These are phyloP conservation scores for Vitis hybrid DNA, from an alignment of 177 flowering plant species.

Conservation along the genomic window DNA sequence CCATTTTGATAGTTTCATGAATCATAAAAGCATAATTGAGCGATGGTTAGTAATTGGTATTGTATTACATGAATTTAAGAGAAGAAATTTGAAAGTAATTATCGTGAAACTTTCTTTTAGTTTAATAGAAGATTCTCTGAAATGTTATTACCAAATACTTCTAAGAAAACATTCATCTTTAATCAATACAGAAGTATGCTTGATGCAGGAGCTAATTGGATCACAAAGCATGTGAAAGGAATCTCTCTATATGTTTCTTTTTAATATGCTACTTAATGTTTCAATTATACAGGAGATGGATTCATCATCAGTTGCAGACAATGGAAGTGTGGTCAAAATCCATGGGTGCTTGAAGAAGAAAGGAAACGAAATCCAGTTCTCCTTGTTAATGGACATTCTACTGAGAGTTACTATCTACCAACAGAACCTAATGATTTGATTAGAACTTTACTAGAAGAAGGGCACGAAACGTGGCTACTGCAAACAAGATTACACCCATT, in stretches of 20 bases:
- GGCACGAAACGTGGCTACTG: conserved; percentile 52
- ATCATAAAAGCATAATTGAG: too few species aligned
- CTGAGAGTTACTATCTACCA: conserved; percentile 62
- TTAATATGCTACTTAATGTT: not conserved
- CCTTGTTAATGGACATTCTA: conserved; percentile 52
- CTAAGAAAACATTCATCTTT: not conserved
- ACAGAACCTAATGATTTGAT: conserved; percentile 63
- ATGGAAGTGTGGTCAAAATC: conserved; percentile 34
- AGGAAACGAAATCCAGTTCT: conserved; percentile 40
- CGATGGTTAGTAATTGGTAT: too few species aligned
- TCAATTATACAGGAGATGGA: conserved; percentile 40
- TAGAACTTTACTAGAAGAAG: conserved; percentile 49
- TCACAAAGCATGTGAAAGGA: not conserved
- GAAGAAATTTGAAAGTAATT: too few species aligned
- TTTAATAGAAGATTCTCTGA: too few species aligned
- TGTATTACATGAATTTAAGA: too few species aligned
- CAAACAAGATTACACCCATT: conserved; percentile 50
- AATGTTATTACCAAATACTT: not conserved
- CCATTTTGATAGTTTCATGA: not conserved
- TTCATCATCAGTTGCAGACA: conserved; percentile 46
- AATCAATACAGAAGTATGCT: not conserved
- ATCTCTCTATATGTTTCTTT: not conserved
- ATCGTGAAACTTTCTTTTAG: too few species aligned
- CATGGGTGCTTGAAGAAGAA: conserved; percentile 18
- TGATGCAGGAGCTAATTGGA: not conserved